phyloP scores from a whole-genome alignment of 352 stramenopile genomes.

The Phytophthora cactorum region DNA sequence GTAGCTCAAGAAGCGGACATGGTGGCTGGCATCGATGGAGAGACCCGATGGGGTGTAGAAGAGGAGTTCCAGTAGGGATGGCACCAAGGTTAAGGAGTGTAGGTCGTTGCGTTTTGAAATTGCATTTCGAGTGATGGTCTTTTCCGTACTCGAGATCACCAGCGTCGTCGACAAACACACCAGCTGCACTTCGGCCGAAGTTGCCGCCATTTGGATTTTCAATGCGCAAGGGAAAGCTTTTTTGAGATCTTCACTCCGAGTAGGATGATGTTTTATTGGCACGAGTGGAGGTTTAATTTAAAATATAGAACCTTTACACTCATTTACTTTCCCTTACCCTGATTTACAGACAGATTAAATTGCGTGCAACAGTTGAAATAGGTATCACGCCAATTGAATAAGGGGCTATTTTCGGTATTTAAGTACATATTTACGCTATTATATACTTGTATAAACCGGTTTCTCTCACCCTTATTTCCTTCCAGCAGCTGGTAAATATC shows the following conservation, averaged over 20 bases:
- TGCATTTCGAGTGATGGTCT: conserved; percentile 2
- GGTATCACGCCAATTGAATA: no score
- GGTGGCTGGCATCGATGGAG: not conserved
- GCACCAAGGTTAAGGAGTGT: conserved; percentile 37
- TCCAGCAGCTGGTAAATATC: conserved; percentile 6
- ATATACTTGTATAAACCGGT: no score
- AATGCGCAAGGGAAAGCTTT: conserved; percentile 3
- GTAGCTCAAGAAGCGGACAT: conserved; percentile 62
- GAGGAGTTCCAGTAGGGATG: conserved; percentile 57
- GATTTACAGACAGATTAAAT: not conserved
- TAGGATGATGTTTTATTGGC: not conserved
- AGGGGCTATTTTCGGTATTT: no score
- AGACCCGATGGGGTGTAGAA: conserved; percentile 42
- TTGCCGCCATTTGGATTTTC: conserved; percentile 3
- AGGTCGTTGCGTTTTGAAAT: conserved; percentile 3
- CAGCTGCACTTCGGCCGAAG: conserved; percentile 56
- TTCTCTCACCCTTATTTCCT: not conserved
- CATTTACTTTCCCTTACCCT: not conserved
- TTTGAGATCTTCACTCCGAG: not conserved
- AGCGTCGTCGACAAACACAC: conserved; percentile 60
- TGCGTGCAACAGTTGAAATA: no score
- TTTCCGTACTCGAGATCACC: conserved; percentile 62
- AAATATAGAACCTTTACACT: not conserved
- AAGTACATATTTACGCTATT: no score
- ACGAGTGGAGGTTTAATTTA: not conserved